Base-by-base conservation (phyloP, 2,329 filamentous ascomycete species). In the Teratosphaeria zuluensis region DNA sequence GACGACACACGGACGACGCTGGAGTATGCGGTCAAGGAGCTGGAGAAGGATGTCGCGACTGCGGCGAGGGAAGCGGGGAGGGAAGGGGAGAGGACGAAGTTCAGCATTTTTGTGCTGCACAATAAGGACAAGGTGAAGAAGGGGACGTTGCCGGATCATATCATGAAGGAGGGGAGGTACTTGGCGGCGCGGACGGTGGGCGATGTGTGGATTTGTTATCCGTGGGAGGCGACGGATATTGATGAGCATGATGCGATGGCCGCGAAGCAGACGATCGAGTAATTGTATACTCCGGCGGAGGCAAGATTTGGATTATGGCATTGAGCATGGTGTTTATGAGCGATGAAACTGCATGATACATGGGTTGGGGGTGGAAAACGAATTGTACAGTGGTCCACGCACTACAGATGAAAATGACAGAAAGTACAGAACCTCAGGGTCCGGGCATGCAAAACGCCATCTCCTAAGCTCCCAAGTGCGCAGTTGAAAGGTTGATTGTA, bases 121-220 rank as follows among this genome's bases (percentile, higher is more conserved):
- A 99, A 99, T 82, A 99, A 99, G 84, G 85, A 96, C 76, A 97
- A 99, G 83, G 64, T 78, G 58, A 99, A 99, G 86, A 96, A 96
- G 82, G 94, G 94, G 57, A 77, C 77, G 21, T 80, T 99, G 58
- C 92, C 94, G 11, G 70, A 83, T 21, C 85, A 90, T 42, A 90
- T 97, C 83, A 80, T 92, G 64, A 76, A 81, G 48, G 76, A 85
- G 58, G 82, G 83, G 59, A 81, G 87, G 68, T 99, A 99, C 77
- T 76, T 88, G 65, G 94, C 94, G 24, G 90, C 94, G 24, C 80
- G 87, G 71, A 97, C 92, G 5, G 89, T 95, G 33, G 84, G 83
- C n/a, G 92, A 99, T 76, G 87, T 91, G 65, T 99, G 94, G 94
- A 97, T 97, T 73, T 95, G 90, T 81, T 99, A 99, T 77, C 94